Base-by-base conservation (phyloP, 2,329 filamentous ascomycete genomes). In the Paraconiothyrium brasiliense region DNA sequence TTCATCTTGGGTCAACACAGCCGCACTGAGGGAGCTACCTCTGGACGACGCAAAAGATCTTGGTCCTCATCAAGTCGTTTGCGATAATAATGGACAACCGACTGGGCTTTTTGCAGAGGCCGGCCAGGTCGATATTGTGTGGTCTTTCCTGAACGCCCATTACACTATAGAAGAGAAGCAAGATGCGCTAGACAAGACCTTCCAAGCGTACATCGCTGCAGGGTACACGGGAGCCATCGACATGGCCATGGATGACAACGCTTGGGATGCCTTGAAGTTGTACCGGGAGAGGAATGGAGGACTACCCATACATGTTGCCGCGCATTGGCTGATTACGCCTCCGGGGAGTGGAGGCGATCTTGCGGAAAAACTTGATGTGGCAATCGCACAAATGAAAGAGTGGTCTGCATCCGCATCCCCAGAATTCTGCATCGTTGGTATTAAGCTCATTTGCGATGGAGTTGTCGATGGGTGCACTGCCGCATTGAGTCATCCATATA, bases 381-480 rank as follows among this genome's bases (percentile, higher is more conserved):
- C 84, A 0, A 81, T 82, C 56, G 82, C 83, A 69, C 76, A 86
- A 48, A 78, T 76, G 37, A 67, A 65, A 16, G 67, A 80, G 59
- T 84, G 81, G 74, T 84, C 83, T 69, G 72, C 70, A 11, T 60
- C 75, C 2, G 82, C 78, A 7, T 81, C 76, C 54, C 83, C 83
- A 1, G 80, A 84, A 63, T 81, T 80, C 58, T 78, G 85, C 22
- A 74, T 90, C 10, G 84, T 86, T 0, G 88, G 88, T 4, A 84
- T 90, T 73, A 90, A 90, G 70, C 75, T 90, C 30, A 88, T 90
- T 39, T 86, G 85, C 67, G 88, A 90, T 61, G 88, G 88, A 11
- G 86, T 89, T 39, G 81, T 90, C 43, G 88, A 90, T 64, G 86
- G 85, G 0, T 90, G 88, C 74, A 90, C 88, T 1, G 88, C 88